Percentiles rank a stretch among this genome's conserved stretches.
phyloP scores from a whole-genome alignment of 2,329 filamentous ascomycete genomes.

The Zelopaecilomyces penicillatus region DNA sequence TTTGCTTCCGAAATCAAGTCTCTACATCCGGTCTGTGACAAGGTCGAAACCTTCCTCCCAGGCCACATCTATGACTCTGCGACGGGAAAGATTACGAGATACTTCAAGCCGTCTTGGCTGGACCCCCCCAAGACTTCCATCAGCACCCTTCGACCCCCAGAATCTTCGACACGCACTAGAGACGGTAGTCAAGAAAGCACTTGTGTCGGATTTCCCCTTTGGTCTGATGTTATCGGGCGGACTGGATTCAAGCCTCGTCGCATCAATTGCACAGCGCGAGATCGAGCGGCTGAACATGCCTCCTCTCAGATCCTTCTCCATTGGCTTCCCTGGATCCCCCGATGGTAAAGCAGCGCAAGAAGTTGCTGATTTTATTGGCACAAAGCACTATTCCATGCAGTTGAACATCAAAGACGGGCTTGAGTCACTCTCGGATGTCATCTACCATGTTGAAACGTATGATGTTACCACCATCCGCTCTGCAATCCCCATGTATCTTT shows the following conservation, averaged over 20 bases:
- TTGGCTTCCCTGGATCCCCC: slow-evolving; percentile 85
- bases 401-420: slow-evolving; percentile 97
- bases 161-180: slow-evolving; percentile 74
- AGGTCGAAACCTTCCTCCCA: slow-evolving; percentile 87
- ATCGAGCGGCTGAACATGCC: slow-evolving; percentile 75
- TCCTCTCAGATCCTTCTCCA: slow-evolving; percentile 97
- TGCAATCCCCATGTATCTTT: slow-evolving; percentile 96
- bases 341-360: slow-evolving; percentile 87
- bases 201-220: slow-evolving; percentile 98
- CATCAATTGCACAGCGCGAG: slow-evolving; percentile 90
- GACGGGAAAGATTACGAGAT: slow-evolving; percentile 74
- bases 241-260: slow-evolving; percentile 89
- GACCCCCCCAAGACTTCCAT: slow-evolving; percentile 68
- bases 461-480: slow-evolving; percentile 98
- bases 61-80: slow-evolving; percentile 95
- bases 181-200: slow-evolving; percentile 84
- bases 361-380: slow-evolving; percentile 93
- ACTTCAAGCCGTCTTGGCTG: slow-evolving; percentile 91
- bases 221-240: slow-evolving; percentile 93
- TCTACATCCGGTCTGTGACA: slow-evolving; percentile 86
- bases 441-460: slow-evolving; percentile 95
- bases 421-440: slow-evolving; percentile 93
- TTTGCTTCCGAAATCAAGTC: slow-evolving; percentile 97
- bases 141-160: slow-evolving; percentile 75
- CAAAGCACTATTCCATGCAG: slow-evolving; percentile 95